phyloP scores from a whole-genome alignment of 1,284 basidiomycete genomes.

The Wallemia ichthyophaga region DNA sequence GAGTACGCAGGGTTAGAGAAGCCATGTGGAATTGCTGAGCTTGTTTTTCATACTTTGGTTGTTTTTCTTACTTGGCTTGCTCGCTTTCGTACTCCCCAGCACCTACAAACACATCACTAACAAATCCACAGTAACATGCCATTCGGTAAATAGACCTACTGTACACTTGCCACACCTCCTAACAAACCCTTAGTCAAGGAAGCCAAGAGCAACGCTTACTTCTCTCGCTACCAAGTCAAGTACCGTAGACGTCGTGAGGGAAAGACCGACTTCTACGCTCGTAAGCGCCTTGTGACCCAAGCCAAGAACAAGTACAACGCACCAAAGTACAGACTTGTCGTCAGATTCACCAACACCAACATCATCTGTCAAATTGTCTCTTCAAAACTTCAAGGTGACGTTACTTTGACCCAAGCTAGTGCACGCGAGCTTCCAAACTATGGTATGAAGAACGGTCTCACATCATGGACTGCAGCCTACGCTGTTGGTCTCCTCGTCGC shows the following conservation, averaged over 20 bases:
- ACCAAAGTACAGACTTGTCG: slow-evolving; percentile 92
- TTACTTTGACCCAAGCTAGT: slow-evolving; percentile 60
- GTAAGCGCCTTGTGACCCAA: slow-evolving; percentile 82
- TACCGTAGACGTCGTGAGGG: slow-evolving; percentile 73
- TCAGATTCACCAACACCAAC: slow-evolving; percentile 85
- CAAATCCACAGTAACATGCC: neutral
- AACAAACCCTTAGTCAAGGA: slow-evolving; percentile 13
- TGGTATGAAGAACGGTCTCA: slow-evolving; percentile 92
- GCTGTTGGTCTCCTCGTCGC: slow-evolving; percentile 88
- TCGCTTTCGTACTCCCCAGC: too few species aligned
- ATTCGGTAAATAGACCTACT: neutral
- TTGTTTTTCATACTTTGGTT: too few species aligned
- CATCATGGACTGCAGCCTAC: slow-evolving; percentile 97
- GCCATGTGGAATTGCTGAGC: too few species aligned
- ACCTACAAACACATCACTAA: too few species aligned
- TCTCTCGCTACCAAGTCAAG: slow-evolving; percentile 15
- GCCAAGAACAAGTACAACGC: slow-evolving; percentile 99
- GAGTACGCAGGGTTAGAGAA: too few species aligned
- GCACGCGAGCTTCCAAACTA: slow-evolving; percentile 83
- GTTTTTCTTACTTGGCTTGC: too few species aligned
- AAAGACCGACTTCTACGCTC: slow-evolving; percentile 97
- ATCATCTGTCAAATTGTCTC: slow-evolving; percentile 82
- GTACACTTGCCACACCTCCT: neutral
- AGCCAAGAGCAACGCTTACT: slow-evolving; percentile 15
- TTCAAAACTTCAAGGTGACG: slow-evolving; percentile 75